Evolutionary conservation across 306 rosid species (phyloP).

Genomic region (Phaseolus lunatus): DNA sequence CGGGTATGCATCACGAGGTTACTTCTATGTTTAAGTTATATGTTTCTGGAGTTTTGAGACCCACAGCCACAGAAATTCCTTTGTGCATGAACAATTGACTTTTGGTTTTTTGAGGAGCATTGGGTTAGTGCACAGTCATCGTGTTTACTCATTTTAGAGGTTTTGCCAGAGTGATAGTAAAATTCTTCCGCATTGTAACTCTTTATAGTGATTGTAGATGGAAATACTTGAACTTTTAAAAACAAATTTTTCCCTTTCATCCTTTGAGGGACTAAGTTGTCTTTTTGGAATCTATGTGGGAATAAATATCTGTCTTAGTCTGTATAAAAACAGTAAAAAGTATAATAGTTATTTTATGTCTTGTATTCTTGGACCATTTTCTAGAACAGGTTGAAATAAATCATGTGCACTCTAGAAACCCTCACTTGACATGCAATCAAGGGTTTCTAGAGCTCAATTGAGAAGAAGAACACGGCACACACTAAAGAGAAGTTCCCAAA

Average conservation of each 20-base stretch:
- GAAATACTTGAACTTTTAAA: neutral
- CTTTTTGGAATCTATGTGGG: too few species aligned
- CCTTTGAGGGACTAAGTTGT: too few species aligned
- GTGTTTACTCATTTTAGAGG: neutral
- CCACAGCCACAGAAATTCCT: neutral
- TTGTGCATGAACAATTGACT: neutral
- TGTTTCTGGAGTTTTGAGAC: constrained; percentile 2
- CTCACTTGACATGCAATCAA: too few species aligned
- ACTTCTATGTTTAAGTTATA: neutral
- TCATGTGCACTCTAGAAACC: too few species aligned
- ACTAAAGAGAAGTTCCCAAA: too few species aligned
- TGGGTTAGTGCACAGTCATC: neutral
- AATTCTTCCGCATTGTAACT: neutral
- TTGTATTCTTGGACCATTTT: too few species aligned
- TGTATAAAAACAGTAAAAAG: too few species aligned
- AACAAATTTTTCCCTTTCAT: neutral
- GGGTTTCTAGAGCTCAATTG: too few species aligned
- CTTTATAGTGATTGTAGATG: neutral
- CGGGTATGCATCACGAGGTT: neutral
- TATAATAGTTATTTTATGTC: too few species aligned
- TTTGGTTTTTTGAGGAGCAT: neutral
- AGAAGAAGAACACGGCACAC: too few species aligned
- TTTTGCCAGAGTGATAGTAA: neutral
- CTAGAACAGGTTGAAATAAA: too few species aligned
- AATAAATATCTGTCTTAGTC: too few species aligned